phyloP scores from a whole-genome alignment of 1,284 basidiomycete genomes.

The Cryptococcus sp. region DNA sequence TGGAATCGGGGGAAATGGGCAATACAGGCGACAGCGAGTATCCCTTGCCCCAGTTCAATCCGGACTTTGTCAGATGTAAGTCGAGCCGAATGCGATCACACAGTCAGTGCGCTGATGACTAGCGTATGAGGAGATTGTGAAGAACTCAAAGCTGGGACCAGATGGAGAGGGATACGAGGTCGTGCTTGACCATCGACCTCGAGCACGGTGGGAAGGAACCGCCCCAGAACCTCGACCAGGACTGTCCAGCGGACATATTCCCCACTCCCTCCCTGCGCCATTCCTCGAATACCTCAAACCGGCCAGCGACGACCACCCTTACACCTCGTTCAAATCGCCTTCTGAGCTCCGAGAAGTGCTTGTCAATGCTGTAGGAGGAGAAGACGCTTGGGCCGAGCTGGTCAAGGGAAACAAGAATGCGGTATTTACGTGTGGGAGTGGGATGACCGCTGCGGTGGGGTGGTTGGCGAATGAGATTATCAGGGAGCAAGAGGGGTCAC shows the following conservation, averaged over 20 bases:
- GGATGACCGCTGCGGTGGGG: conserved; percentile 92
- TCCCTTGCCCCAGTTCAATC: conserved; percentile 45
- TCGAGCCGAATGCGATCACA: background rate
- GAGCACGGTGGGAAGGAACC: conserved; percentile 70
- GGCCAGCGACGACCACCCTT: conserved; percentile 41
- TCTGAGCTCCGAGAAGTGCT: conserved; percentile 59
- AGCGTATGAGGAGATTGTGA: conserved; percentile 80
- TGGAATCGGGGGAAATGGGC: conserved; percentile 52
- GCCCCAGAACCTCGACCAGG: conserved; percentile 86
- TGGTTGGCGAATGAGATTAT: conserved; percentile 83
- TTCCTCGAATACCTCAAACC: conserved; percentile 66
- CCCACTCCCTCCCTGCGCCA: conserved; percentile 75
- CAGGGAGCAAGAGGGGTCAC: conserved; percentile 62
- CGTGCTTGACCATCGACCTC: conserved; percentile 80
- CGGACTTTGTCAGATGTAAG: conserved; percentile 57
- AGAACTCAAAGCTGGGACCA: conserved; percentile 55
- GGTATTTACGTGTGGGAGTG: conserved; percentile 77
- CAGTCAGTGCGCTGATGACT: background rate
- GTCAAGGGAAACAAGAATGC: conserved; percentile 58
- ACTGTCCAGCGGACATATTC: conserved; percentile 88
- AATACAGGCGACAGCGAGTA: conserved; percentile 25
- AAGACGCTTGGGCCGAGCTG: conserved; percentile 52
- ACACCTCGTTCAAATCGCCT: conserved; percentile 56
- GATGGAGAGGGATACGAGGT: conserved; percentile 56
- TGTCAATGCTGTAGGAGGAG: conserved; percentile 48